phyloP scores from a whole-genome alignment of 495 filamentous ascomycete genomes.

The Apodospora peruviana region DNA sequence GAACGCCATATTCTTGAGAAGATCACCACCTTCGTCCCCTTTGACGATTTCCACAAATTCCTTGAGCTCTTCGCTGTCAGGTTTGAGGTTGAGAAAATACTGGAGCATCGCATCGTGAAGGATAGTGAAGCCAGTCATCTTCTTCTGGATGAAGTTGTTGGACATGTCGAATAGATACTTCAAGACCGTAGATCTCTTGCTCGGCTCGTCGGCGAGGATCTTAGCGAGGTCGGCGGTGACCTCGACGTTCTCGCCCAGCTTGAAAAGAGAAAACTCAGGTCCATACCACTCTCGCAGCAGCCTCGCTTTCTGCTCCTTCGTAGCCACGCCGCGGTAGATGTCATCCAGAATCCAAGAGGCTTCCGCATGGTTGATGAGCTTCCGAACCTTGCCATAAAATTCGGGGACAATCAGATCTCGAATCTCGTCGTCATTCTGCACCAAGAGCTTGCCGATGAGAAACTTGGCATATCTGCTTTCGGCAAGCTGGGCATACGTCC shows the following conservation, averaged over 20 bases:
- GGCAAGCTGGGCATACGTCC: conserved; percentile 75
- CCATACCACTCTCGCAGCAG: conserved; percentile 96
- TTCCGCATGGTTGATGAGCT: conserved; percentile 91
- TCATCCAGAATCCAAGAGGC: conserved; percentile 97
- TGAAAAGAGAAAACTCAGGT: conserved; percentile 83
- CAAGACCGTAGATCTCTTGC: conserved; percentile 83
- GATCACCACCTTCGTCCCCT: conserved; percentile 79
- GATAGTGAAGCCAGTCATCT: conserved; percentile 90
- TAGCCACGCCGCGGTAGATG: conserved; percentile 82
- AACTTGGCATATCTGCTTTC: conserved; percentile 97
- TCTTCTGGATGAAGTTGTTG: conserved; percentile 90
- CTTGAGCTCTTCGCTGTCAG: conserved; percentile 68
- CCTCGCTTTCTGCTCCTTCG: conserved; percentile 68
- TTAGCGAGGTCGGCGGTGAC: conserved; percentile 53
- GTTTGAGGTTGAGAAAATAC: conserved; percentile 76
- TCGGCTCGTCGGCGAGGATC: conserved; percentile 69
- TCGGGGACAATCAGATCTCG: conserved; percentile 84
- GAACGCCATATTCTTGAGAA: conserved; percentile 92
- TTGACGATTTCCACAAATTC: conserved; percentile 90
- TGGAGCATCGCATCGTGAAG: conserved; percentile 97
- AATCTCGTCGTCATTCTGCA: conserved; percentile 79
- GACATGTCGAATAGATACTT: conserved; percentile 75
- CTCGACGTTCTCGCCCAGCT: conserved; percentile 45
- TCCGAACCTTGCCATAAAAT: conserved; percentile 87
- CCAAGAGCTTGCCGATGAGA: conserved; percentile 87